Conservation (phyloP, 2,329 filamentous ascomycete genomes). For the Conoideocrella luteorostrata region DNA sequence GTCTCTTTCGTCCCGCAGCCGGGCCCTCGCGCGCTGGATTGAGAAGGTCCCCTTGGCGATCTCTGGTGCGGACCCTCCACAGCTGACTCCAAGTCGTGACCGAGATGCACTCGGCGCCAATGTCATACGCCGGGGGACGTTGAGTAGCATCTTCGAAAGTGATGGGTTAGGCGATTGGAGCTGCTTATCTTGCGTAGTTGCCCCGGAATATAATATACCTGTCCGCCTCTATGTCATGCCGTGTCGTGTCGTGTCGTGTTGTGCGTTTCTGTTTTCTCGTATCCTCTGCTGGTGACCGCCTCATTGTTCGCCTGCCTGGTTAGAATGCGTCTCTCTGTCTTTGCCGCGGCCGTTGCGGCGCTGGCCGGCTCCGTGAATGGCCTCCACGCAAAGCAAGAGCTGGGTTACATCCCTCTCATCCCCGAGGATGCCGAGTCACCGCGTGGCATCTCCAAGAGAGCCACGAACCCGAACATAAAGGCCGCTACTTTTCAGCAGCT, state of each 20-base stretch:
- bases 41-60: slow-evolving; percentile 1
- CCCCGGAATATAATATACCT: not conserved
- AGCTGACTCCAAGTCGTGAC: slow-evolving; percentile 1
- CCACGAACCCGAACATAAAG: slow-evolving; percentile 3
- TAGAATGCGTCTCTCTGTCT: slow-evolving; percentile 3
- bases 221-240: not conserved
- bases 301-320: too few species aligned
- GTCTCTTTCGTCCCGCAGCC: not conserved
- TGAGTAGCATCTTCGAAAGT: too few species aligned
- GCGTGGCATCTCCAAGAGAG: not conserved
- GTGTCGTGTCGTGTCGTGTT: too few species aligned
- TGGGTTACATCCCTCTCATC: slow-evolving; percentile 2
- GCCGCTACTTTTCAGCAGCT: slow-evolving; percentile 42
- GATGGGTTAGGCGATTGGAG: too few species aligned
- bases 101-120: not conserved
- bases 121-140: too few species aligned
- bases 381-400: not conserved
- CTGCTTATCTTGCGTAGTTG: too few species aligned
- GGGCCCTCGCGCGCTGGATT: not conserved
- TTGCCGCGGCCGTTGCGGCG: slow-evolving; percentile 2
- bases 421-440: not conserved
- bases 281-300: too few species aligned
- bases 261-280: too few species aligned
- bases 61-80: not conserved
- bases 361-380: slow-evolving; percentile 1